phyloP scores from a whole-genome alignment of 768 basidiomycete species.

The Cubamyces lactineus region DNA sequence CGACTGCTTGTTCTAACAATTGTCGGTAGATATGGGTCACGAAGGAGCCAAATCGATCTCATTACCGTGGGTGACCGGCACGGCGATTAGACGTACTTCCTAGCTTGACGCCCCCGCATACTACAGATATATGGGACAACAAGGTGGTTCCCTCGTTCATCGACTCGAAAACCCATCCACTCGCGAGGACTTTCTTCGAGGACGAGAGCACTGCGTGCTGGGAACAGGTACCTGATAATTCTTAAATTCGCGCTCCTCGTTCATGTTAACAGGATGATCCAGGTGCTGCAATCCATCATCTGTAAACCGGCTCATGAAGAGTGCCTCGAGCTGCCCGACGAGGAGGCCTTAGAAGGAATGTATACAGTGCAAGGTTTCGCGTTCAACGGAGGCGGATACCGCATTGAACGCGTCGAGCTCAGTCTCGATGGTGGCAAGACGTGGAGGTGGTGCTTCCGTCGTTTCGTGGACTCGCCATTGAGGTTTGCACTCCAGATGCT shows the following conservation, averaged over 20 bases:
- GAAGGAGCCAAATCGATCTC: constrained; percentile 25
- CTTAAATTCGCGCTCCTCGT: too few species aligned
- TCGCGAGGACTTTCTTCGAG: constrained; percentile 23
- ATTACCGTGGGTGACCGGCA: constrained; percentile 23
- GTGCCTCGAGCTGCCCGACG: constrained; percentile 5
- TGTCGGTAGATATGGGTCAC: constrained; percentile 22
- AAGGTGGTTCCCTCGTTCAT: constrained; percentile 27
- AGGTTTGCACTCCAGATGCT: background rate
- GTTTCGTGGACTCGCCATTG: constrained; percentile 21
- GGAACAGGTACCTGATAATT: constrained; percentile 16
- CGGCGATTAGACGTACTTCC: background rate
- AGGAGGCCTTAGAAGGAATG: background rate
- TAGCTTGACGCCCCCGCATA: background rate
- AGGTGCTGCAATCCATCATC: constrained; percentile 29
- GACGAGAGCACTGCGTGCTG: constrained; percentile 28
- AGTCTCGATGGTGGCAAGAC: constrained; percentile 29
- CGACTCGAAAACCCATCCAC: constrained; percentile 24
- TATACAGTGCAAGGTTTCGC: constrained; percentile 29
- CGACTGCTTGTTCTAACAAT: background rate
- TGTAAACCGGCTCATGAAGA: constrained; percentile 28
- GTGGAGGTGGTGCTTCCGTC: constrained; percentile 30
- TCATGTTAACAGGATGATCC: background rate
- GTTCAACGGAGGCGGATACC: constrained; percentile 24
- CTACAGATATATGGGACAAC: constrained; percentile 30
- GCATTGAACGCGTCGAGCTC: constrained; percentile 27